A percentile compares a stretch with the other conserved stretches of the same genome.
These are phyloP conservation scores for Pisolithus microcarpus DNA, from an alignment of 768 basidiomycete genomes.

Conservation along the genomic window DNA sequence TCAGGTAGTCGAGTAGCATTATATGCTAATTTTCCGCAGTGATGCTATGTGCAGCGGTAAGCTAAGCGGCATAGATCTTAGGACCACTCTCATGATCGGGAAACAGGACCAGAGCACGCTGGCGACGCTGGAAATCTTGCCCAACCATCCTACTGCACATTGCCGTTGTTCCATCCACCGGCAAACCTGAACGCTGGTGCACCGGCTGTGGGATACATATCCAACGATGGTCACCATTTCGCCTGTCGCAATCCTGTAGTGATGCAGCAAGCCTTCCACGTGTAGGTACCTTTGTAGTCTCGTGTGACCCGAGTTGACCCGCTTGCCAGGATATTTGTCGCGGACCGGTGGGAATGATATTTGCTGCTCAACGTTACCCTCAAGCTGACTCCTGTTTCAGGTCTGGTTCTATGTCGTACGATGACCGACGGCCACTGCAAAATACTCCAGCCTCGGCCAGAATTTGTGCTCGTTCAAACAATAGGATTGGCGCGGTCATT, in stretches of 20 bases:
- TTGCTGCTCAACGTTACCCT: constrained; percentile 25
- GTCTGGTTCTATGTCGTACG: constrained; percentile 38
- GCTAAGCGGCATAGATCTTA: neutral
- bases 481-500: constrained; percentile 47
- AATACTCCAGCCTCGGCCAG: constrained; percentile 30
- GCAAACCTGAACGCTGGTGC: constrained; percentile 23
- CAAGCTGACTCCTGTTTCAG: constrained; percentile 31
- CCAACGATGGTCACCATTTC: constrained; percentile 46
- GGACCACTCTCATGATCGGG: neutral
- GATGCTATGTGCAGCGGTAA: constrained; percentile 42
- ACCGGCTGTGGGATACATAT: constrained; percentile 43
- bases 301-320: constrained; percentile 2
- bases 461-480: constrained; percentile 29
- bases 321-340: constrained; percentile 40
- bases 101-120: constrained; percentile 40
- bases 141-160: constrained; percentile 43
- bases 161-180: constrained; percentile 43
- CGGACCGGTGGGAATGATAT: constrained; percentile 36
- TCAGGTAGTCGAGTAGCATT: neutral
- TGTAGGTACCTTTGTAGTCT: constrained; percentile 32
- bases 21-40: constrained; percentile 16
- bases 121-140: constrained; percentile 27
- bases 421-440: constrained; percentile 34
- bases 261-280: constrained; percentile 45
- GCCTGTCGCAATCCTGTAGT: constrained; percentile 42